A percentile compares a stretch with the other conserved stretches of the same genome.
These are phyloP conservation scores for Psidium friedrichsthalianum DNA, from an alignment of 345 rosid genomes.

Conservation along the genomic window DNA sequence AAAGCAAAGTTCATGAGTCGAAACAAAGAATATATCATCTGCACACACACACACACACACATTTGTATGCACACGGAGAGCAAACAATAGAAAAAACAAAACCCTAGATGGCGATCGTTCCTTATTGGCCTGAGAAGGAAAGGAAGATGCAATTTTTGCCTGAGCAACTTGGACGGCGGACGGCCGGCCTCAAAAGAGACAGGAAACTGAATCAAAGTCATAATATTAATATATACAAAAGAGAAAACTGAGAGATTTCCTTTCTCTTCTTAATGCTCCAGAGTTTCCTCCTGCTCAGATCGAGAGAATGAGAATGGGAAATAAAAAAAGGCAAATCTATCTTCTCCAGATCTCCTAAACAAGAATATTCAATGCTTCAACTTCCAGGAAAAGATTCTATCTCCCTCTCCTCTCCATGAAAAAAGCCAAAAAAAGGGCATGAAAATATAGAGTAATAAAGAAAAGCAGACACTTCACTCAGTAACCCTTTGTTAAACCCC, in stretches of 20 bases:
- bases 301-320: neutral
- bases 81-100: neutral
- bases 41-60: no score
- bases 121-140: neutral
- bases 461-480: neutral
- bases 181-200: neutral
- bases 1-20: neutral
- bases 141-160: neutral
- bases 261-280: no score
- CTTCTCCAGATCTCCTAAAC: neutral
- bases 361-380: constrained; percentile 5
- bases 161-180: neutral
- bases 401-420: neutral
- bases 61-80: no score
- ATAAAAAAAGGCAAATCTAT: neutral
- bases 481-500: neutral
- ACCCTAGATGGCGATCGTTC: neutral
- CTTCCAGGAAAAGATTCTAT: neutral
- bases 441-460: neutral
- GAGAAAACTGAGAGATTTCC: neutral
- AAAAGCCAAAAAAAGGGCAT: neutral
- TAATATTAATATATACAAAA: neutral
- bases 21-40: neutral
- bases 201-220: neutral
- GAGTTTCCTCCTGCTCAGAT: neutral